Evolutionary conservation across 805 yeast species (phyloP).

Genomic region (Ogataea trehaloabstinens): DNA sequence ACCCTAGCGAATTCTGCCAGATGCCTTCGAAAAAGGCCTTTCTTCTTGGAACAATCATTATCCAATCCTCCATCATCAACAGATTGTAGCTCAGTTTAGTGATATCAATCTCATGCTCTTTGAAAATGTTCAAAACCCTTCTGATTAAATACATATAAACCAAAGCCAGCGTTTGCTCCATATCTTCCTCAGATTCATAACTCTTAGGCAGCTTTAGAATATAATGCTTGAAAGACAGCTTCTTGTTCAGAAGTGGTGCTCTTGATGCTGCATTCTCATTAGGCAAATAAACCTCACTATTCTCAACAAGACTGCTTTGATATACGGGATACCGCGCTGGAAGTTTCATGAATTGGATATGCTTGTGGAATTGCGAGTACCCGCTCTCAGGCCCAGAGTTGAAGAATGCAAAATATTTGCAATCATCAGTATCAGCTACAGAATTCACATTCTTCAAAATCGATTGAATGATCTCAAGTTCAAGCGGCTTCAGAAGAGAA

Average conservation of each 20-base stretch:
- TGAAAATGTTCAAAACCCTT: slow-evolving; percentile 63
- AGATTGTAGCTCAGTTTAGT: slow-evolving; percentile 72
- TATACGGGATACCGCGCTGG: slow-evolving; percentile 59
- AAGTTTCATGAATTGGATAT: slow-evolving; percentile 77
- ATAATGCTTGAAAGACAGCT: slow-evolving; percentile 78
- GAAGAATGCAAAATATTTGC: slow-evolving; percentile 75
- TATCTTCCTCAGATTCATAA: slow-evolving; percentile 31
- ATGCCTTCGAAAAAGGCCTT: slow-evolving; percentile 49
- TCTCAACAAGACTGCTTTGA: slow-evolving; percentile 50
- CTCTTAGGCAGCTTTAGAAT: slow-evolving; percentile 56
- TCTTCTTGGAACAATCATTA: slow-evolving; percentile 83
- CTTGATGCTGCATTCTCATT: slow-evolving; percentile 33
- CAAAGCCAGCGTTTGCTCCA: slow-evolving; percentile 61
- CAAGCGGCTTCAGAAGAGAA: slow-evolving; percentile 68
- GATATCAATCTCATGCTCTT: slow-evolving; percentile 42
- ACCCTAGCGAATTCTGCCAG: slow-evolving; percentile 80
- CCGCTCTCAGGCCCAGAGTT: slow-evolving; percentile 89
- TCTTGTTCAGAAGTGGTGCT: slow-evolving; percentile 62
- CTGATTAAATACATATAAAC: slow-evolving; percentile 71
- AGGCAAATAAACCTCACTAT: slow-evolving; percentile 53
- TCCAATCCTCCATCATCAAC: slow-evolving; percentile 77
- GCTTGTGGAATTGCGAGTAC: slow-evolving; percentile 94
- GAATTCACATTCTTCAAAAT: slow-evolving; percentile 51
- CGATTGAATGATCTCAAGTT: slow-evolving; percentile 57
- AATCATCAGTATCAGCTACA: slow-evolving; percentile 31